Evolutionary conservation across 768 basidiomycete genomes (phyloP).

Genomic region (Boletus pseudo-olivaceus): DNA sequence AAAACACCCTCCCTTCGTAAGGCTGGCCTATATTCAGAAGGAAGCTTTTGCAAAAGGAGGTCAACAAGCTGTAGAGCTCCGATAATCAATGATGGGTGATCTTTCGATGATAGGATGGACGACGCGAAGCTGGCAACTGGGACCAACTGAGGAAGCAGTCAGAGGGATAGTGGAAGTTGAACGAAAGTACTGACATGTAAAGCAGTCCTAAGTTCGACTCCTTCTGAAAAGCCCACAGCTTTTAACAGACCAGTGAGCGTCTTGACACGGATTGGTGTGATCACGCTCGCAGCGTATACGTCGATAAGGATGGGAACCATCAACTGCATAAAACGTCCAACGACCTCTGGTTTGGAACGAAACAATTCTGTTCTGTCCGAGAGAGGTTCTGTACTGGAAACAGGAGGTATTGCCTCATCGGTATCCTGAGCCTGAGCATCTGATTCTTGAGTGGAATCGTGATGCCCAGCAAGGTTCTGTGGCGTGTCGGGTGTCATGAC

Average conservation of each 20-base stretch:
- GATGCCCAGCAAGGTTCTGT: constrained; percentile 11
- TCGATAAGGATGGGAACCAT: constrained; percentile 94
- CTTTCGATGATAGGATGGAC: constrained; percentile 88
- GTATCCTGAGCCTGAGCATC: constrained; percentile 43
- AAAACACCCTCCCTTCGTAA: constrained; percentile 96
- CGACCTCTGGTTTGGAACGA: constrained; percentile 68
- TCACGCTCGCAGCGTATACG: constrained; percentile 98
- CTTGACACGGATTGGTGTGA: constrained; percentile 81
- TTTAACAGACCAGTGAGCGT: constrained; percentile 86
- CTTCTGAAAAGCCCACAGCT: constrained; percentile 85
- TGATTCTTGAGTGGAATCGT: constrained; percentile 29
- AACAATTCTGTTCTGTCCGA: constrained; percentile 71
- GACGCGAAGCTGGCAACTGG: constrained; percentile 95
- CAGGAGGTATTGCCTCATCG: constrained; percentile 32
- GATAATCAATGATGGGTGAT: constrained; percentile 82
- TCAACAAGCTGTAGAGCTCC: constrained; percentile 93
- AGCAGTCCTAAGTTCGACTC: constrained; percentile 69
- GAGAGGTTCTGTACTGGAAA: constrained; percentile 32
- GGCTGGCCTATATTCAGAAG: constrained; percentile 78
- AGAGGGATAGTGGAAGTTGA: neutral
- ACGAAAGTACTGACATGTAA: constrained; percentile 57
- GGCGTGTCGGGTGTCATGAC: constrained; percentile 19
- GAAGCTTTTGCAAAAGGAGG: constrained; percentile 79
- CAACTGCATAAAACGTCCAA: constrained; percentile 81
- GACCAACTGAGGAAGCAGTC: constrained; percentile 58